Base-by-base conservation (phyloP, 495 filamentous ascomycete genomes). In the Lasiosphaeriaceae sp. region DNA sequence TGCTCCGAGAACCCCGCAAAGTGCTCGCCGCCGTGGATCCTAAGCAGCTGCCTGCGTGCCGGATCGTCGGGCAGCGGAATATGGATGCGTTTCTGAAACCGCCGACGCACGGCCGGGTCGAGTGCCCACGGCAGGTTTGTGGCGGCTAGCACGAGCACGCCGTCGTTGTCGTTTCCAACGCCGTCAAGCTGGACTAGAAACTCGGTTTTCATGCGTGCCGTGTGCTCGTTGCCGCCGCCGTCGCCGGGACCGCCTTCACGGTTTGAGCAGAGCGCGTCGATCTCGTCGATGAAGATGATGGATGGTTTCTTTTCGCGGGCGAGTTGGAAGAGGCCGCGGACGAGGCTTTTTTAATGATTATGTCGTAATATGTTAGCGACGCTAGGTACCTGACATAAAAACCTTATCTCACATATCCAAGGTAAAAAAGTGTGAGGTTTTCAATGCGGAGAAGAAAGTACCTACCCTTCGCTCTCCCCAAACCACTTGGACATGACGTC, bases 111-210 rank as follows among this genome's bases (percentile, higher is more conserved):
- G 55, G 94, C 94, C n/a, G 92, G 90, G 73, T 98, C 94, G 39
- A 98, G 80, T 74, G 97, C 92, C 94, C 94, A 98, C 5, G 94
- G 94, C 65, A 98, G 97, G 68, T 98, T 98, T 47, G 94, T 98
- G 53, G 94, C 94, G 49, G 94, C 94, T 9, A 98, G 81, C 43
- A 98, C 95, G 26, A 98, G 79, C 8, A 98, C 92, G 41, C 93
- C 95, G 64, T 86, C 90, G 52, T 85, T 90, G 73, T 97, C 94
- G 39, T 91, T 90, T 41, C 95, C 95, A 2, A 98, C 94, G 71
- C 94, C 94, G 65, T 98, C 94, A 95, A 98, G 97, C 68, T 98
- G 94, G 11, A 98, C 95, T 17, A 98, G 82, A 69, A 98, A 84
- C 71, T 98, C 94, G 16, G 94, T 98, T 70, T 98, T 98, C 74